Conservation (phyloP, 768 basidiomycete species). For the Tremella yokohamensis region DNA sequence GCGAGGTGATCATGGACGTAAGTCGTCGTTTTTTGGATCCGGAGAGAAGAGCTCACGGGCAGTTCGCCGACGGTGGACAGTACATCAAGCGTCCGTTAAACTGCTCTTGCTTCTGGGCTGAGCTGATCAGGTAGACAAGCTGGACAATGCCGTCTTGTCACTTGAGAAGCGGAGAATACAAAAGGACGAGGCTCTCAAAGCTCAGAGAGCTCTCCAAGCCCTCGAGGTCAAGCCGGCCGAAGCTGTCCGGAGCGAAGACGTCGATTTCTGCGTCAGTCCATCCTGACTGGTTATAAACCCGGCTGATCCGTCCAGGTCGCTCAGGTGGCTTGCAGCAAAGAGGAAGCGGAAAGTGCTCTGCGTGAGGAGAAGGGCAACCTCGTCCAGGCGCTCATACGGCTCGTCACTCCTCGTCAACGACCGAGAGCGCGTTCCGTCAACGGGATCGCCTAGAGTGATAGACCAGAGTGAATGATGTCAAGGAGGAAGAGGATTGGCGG, state of each 20-base stretch:
- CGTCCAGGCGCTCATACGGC: slow-evolving; percentile 39
- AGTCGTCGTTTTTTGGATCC: slow-evolving; percentile 8
- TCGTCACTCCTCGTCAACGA: slow-evolving; percentile 29
- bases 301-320: slow-evolving; percentile 23
- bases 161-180: slow-evolving; percentile 34
- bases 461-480: neutral
- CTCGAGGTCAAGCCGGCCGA: slow-evolving; percentile 24
- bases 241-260: slow-evolving; percentile 31
- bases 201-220: slow-evolving; percentile 38
- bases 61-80: slow-evolving; percentile 45
- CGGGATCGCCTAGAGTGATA: neutral
- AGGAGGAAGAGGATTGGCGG: neutral
- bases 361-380: slow-evolving; percentile 38
- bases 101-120: neutral
- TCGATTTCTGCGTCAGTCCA: slow-evolving; percentile 38
- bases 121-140: slow-evolving; percentile 24
- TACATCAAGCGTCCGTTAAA: slow-evolving; percentile 40
- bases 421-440: slow-evolving; percentile 33
- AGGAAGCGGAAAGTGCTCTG: slow-evolving; percentile 26
- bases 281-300: neutral
- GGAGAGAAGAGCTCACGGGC: neutral
- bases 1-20: slow-evolving; percentile 46
- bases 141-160: slow-evolving; percentile 38
- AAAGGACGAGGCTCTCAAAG: slow-evolving; percentile 40
- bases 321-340: slow-evolving; percentile 30